Base-by-base conservation (phyloP, 2,329 filamentous ascomycete genomes). In the Cadophora malorum region DNA sequence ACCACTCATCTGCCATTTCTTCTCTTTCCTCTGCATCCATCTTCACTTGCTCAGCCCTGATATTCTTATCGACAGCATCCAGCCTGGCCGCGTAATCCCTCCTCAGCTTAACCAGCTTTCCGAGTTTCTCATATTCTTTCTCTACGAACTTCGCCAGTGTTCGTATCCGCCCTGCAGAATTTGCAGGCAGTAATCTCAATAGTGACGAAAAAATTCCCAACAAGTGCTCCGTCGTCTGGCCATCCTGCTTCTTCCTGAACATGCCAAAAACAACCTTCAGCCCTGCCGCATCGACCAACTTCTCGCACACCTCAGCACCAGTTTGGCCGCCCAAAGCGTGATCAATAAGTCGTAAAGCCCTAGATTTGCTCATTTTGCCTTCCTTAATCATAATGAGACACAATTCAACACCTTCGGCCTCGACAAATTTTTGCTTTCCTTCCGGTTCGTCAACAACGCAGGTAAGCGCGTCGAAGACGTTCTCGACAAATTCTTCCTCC, bases 401-500 rank as follows among this genome's bases (percentile, higher is more conserved):
- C 6, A 99, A 86, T 78, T 99, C 96, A 12, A 97, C 86, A 47
- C 96, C 96, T 81, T 99, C 96, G 1, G 93, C 94, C 73, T 96
- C 92, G 41, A 97, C 77, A 70, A 98, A 96, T 68, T 92, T 93
- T 10, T 81, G 76, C 79, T 97, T 97, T 6, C 94, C 94, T 4
- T 85, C 80, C 0, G 84, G 78, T 67, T 93, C 91, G 74, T 97
- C 92, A 0, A 90, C 91, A 0, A 97, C 81, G 73, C 92, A 96
- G 0, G 92, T 92, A 21, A 98, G 78, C 1, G 90, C 88, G 76
- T 97, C 94, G 78, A 99, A 99, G 0, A 97, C 78, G 72, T 99
- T 97, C 79, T 97, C 93, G 77, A 96, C 92, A 78, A 92, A 97
- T 80, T 99, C 96, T 77, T 97, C 94, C 79, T 98, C 96, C 62